Evolutionary conservation across 257 asterid genomes (phyloP).

Genomic region (Linderniella brevidens): DNA sequence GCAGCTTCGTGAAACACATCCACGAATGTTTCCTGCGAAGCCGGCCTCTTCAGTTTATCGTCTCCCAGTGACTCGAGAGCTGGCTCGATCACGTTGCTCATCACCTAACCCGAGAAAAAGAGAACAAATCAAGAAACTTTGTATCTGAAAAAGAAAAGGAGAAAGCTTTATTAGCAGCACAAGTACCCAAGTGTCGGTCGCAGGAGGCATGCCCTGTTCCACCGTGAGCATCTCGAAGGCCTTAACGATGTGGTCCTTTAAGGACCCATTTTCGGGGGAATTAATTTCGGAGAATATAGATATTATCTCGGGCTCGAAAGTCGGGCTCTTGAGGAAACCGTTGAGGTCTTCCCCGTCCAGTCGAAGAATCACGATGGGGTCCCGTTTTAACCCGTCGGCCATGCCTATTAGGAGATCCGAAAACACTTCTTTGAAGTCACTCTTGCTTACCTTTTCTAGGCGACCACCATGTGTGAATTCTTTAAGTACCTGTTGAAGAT

Average conservation of each 20-base stretch:
- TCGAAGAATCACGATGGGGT: constrained; percentile 77
- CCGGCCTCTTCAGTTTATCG: constrained; percentile 23
- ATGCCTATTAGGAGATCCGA: too few species aligned
- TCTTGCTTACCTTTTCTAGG: too few species aligned
- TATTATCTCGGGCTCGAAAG: constrained; percentile 33
- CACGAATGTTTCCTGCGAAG: constrained; percentile 57
- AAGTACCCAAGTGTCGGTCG: constrained; percentile 77
- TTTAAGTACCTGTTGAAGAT: too few species aligned
- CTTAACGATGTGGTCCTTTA: constrained; percentile 36
- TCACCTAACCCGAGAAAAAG: constrained; percentile 24
- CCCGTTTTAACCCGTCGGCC: background rate
- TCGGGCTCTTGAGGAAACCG: constrained; percentile 24
- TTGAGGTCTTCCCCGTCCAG: constrained; percentile 74
- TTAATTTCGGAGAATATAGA: constrained; percentile 34
- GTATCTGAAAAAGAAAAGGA: too few species aligned
- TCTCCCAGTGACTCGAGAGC: constrained; percentile 38
- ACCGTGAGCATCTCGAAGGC: constrained; percentile 73
- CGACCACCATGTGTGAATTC: too few species aligned
- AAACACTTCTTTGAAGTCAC: too few species aligned
- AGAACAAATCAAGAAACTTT: too few species aligned
- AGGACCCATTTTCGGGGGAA: constrained; percentile 26
- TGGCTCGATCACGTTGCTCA: constrained; percentile 48
- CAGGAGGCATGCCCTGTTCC: constrained; percentile 92
- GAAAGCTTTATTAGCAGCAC: too few species aligned
- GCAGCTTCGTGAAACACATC: constrained; percentile 35